These are phyloP conservation scores for Meyerozyma elateridarum DNA, from an alignment of 1,139 yeast genomes.

Conservation along the genomic window DNA sequence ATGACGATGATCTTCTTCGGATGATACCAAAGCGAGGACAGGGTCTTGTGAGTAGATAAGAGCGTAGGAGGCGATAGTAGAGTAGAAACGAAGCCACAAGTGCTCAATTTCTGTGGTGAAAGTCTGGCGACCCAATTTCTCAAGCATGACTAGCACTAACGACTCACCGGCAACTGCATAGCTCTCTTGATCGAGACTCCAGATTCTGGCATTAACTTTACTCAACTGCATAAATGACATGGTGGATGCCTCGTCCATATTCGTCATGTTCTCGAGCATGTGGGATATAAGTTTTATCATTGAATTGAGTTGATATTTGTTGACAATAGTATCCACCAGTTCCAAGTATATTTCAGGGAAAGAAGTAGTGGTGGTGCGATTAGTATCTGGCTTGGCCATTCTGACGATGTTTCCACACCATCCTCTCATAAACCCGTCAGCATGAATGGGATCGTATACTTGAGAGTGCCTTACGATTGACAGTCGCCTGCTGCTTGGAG, in stretches of 20 bases:
- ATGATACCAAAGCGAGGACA: background rate
- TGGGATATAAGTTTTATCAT: slow-evolving; percentile 17
- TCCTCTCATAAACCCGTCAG: no score
- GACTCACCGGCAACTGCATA: slow-evolving; percentile 22
- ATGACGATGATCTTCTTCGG: background rate
- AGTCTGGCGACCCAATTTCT: slow-evolving; percentile 9
- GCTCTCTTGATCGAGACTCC: slow-evolving; percentile 13
- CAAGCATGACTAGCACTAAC: slow-evolving; percentile 16
- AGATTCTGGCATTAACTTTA: slow-evolving; percentile 19
- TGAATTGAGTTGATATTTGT: slow-evolving; percentile 16
- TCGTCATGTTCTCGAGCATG: slow-evolving; percentile 16
- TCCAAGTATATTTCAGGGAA: no score
- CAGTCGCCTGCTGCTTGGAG: no score
- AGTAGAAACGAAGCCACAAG: slow-evolving; percentile 15
- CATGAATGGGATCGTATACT: no score
- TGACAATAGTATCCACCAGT: background rate
- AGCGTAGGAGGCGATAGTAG: background rate
- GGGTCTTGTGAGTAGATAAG: background rate
- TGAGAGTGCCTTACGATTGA: no score
- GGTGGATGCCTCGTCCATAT: slow-evolving; percentile 13
- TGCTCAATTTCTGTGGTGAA: slow-evolving; percentile 12
- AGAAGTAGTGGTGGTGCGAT: no score
- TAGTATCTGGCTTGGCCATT: no score
- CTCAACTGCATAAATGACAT: slow-evolving; percentile 11
- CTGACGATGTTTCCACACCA: no score